Conservation (phyloP, 768 basidiomycete genomes). For the Russula dissimulans region DNA sequence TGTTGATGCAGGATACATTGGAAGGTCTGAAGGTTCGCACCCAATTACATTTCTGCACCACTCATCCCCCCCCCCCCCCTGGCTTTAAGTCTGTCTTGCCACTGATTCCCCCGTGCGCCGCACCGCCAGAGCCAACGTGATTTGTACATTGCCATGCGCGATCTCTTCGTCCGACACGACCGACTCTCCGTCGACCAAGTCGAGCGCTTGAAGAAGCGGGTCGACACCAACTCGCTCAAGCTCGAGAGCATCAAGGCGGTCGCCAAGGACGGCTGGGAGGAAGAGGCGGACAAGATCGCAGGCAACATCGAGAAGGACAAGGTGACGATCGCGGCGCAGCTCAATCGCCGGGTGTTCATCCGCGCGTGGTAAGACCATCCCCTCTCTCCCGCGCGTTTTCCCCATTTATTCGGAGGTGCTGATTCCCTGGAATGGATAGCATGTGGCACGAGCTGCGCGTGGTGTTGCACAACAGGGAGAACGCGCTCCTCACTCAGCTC, state of each 20-base stretch:
- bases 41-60: neutral
- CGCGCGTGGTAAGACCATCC: constrained; percentile 58
- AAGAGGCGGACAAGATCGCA: constrained; percentile 71
- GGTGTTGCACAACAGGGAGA: constrained; percentile 85
- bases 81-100: neutral
- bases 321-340: constrained; percentile 59
- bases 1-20: constrained; percentile 55
- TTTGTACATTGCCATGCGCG: constrained; percentile 78
- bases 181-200: constrained; percentile 85
- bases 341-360: constrained; percentile 78
- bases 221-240: constrained; percentile 66
- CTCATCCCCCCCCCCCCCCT: neutral
- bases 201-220: constrained; percentile 78
- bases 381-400: neutral
- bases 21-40: constrained; percentile 63
- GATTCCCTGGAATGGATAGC: constrained; percentile 30
- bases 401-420: neutral
- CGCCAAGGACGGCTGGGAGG: constrained; percentile 77
- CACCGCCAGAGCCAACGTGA: constrained; percentile 62
- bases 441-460: constrained; percentile 96
- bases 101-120: neutral
- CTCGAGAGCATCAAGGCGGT: constrained; percentile 62
- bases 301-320: constrained; percentile 78
- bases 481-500: constrained; percentile 64
- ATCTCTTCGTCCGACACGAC: constrained; percentile 80